Evolutionary conservation across 768 basidiomycete species (phyloP), one percentile per base, ranked within the genome.

Genomic region (Boletus sp.): DNA sequence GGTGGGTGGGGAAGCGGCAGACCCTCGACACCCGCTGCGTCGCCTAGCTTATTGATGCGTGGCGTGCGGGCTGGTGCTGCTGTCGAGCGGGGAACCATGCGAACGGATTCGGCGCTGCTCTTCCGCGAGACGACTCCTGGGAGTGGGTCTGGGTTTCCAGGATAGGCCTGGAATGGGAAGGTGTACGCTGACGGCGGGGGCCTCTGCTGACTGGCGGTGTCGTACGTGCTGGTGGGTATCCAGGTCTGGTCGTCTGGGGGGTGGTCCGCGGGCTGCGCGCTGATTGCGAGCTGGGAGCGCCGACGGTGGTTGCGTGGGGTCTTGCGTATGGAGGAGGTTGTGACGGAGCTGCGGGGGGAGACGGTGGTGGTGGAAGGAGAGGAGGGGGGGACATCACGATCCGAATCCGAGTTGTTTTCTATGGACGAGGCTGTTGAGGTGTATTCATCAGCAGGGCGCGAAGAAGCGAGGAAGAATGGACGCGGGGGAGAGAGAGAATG

Each of bases 141-240:
- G 14, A 79, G 72, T 0, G 84, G 82, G 62, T 87, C 87, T 9
- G 85, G 82, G 65, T 85, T 87, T 15, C 85, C 84, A 0, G 80
- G 75, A 63, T 87, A 78, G 0, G 80, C 77, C 64, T 85, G 81
- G 74, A 83, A 85, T 14, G 84, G 84, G 58, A 61, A 75, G 15
- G 59, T 33, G 55, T 72, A 80, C 1, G 77, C 60, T 0, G 76
- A 77, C 0, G 79, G 79, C 0, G 77, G 79, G 4, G 73, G 63
- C 21, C 64, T 59, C 11, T 46, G 57, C 7, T 47, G 52, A 7
- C n/a, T 14, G 10, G 27, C 8, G 17, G 37, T 8, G 7, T 58
- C 64, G 40, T 65, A 50, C 23, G 50, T 37, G 45, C 52, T 37
- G 58, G 59, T 7, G 4, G 61, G 60, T 9, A 64, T 19, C 54